A percentile compares a stretch with the other conserved stretches of the same genome.
These are phyloP conservation scores for Rhodamnia rubescens DNA, from an alignment of 345 rosid genomes.

Conservation along the genomic window DNA sequence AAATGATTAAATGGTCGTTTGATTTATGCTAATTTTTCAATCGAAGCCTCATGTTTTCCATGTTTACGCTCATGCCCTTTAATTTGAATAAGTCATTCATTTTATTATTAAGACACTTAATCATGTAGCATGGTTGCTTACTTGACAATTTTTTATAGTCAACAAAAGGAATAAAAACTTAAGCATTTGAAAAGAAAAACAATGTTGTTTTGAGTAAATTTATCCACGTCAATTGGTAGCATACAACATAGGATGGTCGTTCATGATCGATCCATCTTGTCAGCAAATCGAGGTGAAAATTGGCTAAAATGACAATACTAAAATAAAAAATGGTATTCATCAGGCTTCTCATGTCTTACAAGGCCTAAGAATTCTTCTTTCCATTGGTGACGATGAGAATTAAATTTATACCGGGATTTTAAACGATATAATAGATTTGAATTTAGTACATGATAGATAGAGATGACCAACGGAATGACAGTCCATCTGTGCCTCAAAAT, in stretches of 20 bases:
- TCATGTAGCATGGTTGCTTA: not conserved
- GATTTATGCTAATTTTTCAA: not conserved
- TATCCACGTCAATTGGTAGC: fast-evolving
- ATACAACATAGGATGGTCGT: not conserved
- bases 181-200: not conserved
- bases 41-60: not conserved
- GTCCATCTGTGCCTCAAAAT: not conserved
- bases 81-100: not conserved
- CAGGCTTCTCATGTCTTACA: not conserved
- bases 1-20: no score
- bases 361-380: not conserved
- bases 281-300: fast-evolving
- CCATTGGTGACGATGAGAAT: not conserved
- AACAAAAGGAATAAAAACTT: not conserved
- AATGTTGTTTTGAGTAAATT: not conserved
- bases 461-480: not conserved
- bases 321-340: not conserved
- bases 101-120: not conserved
- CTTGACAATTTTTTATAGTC: not conserved
- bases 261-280: fast-evolving
- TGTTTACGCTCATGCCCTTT: not conserved
- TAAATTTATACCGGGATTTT: not conserved
- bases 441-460: not conserved
- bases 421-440: not conserved
- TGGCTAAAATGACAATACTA: fast-evolving